Conservation (phyloP, 306 rosid genomes). For the Vachellia collinsii region DNA sequence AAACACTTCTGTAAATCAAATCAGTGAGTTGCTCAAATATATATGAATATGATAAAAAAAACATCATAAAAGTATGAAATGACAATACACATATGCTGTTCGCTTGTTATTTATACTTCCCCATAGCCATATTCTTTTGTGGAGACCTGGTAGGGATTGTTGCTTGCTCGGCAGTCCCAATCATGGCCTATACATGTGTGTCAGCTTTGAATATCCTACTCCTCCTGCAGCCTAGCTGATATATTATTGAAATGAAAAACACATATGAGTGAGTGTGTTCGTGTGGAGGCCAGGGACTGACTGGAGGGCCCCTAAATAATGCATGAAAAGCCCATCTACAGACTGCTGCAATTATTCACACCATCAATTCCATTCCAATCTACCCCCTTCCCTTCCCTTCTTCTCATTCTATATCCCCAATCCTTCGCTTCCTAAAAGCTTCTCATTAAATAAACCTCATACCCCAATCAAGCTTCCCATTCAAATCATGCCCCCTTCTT, state of each 20-base stretch:
- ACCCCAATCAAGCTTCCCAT: background rate
- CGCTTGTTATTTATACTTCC: no score
- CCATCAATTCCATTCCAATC: constrained; percentile 64
- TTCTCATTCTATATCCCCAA: background rate
- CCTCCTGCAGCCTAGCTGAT: constrained; percentile 39
- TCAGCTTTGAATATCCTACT: constrained; percentile 48
- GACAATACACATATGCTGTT: no score
- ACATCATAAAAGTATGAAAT: no score
- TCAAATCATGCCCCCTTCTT: constrained; percentile 35
- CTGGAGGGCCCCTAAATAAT: constrained; percentile 56
- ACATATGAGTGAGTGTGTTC: constrained; percentile 10
- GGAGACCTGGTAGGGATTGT: no score
- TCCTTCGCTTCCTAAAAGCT: background rate
- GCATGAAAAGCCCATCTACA: constrained; percentile 60
- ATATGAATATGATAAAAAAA: no score
- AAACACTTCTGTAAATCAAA: no score
- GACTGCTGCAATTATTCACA: constrained; percentile 68
- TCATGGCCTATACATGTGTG: constrained; percentile 58
- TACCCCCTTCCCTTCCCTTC: background rate
- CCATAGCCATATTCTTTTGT: no score
- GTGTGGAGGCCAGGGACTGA: constrained; percentile 34
- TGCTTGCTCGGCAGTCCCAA: constrained; percentile 54
- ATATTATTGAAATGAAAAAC: constrained; percentile 29
- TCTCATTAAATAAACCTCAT: background rate
- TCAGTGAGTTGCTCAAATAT: no score